Percentiles rank a stretch among this genome's conserved stretches.
Evolutionary conservation across 192 early-diverging fungal genomes (phyloP).

Genomic region (Coemansia sp.): DNA sequence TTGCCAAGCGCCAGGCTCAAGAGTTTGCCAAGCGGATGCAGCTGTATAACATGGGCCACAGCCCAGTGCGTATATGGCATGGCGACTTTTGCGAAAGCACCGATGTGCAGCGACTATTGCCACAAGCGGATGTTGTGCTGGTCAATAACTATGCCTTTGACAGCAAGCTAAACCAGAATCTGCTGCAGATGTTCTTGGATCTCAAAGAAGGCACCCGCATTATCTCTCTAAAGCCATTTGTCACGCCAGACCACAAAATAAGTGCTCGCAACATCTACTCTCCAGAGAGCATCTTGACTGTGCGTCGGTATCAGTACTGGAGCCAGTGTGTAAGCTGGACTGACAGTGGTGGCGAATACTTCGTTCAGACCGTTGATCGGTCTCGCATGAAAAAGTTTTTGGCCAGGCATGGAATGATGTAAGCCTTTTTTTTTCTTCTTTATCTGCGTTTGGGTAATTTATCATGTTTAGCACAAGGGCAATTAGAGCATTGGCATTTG

Average conservation of each 20-base stretch:
- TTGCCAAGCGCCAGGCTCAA: constrained; percentile 72
- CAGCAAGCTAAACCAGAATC: constrained; percentile 74
- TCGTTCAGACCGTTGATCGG: constrained; percentile 76
- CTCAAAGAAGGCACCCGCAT: constrained; percentile 83
- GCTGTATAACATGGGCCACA: constrained; percentile 62
- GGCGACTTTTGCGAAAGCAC: constrained; percentile 85
- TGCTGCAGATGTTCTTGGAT: constrained; percentile 86
- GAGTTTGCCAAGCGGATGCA: constrained; percentile 85
- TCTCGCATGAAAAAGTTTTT: constrained; percentile 40
- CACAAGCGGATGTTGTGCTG: constrained; percentile 84
- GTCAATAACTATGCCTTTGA: constrained; percentile 97
- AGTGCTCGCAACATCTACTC: constrained; percentile 67
- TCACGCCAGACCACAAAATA: constrained; percentile 72
- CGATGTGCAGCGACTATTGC: constrained; percentile 66
- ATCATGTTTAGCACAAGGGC: constrained; percentile 2
- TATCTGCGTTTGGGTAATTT: background rate
- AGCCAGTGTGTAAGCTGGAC: constrained; percentile 77
- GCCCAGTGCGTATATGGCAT: constrained; percentile 64
- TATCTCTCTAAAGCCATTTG: constrained; percentile 84
- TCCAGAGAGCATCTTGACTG: constrained; percentile 68
- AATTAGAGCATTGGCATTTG: background rate
- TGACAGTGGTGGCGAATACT: constrained; percentile 75
- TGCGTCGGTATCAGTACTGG: constrained; percentile 65
- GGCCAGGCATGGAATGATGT: constrained; percentile 19
- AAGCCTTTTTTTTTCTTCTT: background rate